A percentile compares a stretch with the other conserved stretches of the same genome.
Evolutionary conservation across 108 stramenopile genomes (phyloP).

Genomic region (Nitzschia inconspicua): DNA sequence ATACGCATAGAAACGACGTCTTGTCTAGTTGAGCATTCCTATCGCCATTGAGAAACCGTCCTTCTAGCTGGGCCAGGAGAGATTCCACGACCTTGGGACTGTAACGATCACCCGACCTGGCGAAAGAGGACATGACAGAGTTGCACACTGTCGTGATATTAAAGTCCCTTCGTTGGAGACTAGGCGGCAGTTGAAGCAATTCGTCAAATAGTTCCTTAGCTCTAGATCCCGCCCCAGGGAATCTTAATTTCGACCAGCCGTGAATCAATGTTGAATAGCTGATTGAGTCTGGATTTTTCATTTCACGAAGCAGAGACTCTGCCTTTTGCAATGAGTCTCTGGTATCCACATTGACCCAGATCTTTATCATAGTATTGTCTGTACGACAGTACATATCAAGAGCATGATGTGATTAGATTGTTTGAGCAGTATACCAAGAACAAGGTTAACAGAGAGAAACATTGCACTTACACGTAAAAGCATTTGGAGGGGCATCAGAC

Average conservation of each 20-base stretch:
- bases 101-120: not conserved
- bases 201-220: slow-evolving; percentile 13
- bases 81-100: slow-evolving; percentile 10
- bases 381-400: not conserved
- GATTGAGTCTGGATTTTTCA: slow-evolving; percentile 10
- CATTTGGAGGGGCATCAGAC: not conserved
- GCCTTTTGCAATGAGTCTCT: slow-evolving; percentile 11
- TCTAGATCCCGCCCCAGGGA: slow-evolving; percentile 15
- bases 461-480: slow-evolving; percentile 8
- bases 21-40: slow-evolving; percentile 31
- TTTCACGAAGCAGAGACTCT: slow-evolving; percentile 3
- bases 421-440: not conserved
- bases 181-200: slow-evolving; percentile 7
- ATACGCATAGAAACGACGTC: slow-evolving; percentile 54
- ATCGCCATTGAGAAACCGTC: slow-evolving; percentile 14
- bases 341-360: slow-evolving; percentile 15
- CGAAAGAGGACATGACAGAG: slow-evolving; percentile 9
- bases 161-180: slow-evolving; percentile 6
- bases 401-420: not conserved
- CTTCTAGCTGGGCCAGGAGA: slow-evolving; percentile 15
- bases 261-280: slow-evolving; percentile 17
- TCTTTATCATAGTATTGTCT: slow-evolving; percentile 23
- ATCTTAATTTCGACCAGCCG: slow-evolving; percentile 14
- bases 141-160: slow-evolving; percentile 8
- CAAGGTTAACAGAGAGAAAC: not conserved